A percentile compares a stretch with the other conserved stretches of the same genome.
Evolutionary conservation across 2,329 filamentous ascomycete species (phyloP).

Genomic region (Aureobasidium sp.): DNA sequence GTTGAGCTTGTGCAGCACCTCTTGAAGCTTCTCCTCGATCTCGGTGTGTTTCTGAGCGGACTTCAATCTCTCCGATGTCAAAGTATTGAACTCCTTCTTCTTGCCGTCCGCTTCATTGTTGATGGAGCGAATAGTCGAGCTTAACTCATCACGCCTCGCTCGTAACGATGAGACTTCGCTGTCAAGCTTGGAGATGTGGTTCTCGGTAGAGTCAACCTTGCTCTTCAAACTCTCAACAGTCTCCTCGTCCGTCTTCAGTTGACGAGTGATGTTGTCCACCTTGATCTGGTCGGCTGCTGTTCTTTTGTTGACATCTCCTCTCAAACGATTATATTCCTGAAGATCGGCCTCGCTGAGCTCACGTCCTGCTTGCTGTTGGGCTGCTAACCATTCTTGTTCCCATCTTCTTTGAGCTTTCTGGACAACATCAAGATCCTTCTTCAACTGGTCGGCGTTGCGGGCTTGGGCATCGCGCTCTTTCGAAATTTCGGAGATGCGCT

Average conservation of each 20-base stretch:
- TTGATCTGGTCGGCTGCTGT: conserved; percentile 75
- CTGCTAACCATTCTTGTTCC: conserved; percentile 78
- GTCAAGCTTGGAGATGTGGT: conserved; percentile 65
- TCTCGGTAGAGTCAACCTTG: conserved; percentile 73
- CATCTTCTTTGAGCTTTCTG: conserved; percentile 85
- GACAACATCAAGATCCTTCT: conserved; percentile 75
- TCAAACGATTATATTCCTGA: conserved; percentile 80
- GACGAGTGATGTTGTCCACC: conserved; percentile 77
- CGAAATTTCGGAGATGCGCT: conserved; percentile 61
- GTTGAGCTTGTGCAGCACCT: conserved; percentile 70
- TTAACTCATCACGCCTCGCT: conserved; percentile 59
- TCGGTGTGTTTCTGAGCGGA: conserved; percentile 78
- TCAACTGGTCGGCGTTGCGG: conserved; percentile 61
- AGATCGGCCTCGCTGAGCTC: conserved; percentile 80
- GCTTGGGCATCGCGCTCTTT: conserved; percentile 71
- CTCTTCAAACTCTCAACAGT: conserved; percentile 83
- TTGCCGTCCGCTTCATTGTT: conserved; percentile 70
- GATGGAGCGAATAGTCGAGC: conserved; percentile 59
- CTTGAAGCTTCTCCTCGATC: conserved; percentile 83
- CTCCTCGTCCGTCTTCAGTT: conserved; percentile 85
- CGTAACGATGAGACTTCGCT: conserved; percentile 62
- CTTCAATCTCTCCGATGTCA: conserved; percentile 76
- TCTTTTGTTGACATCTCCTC: conserved; percentile 75
- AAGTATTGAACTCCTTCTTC: conserved; percentile 82
- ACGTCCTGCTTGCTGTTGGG: conserved; percentile 77